Base-by-base conservation (phyloP, 1,139 yeast species). In the Blastobotrys illinoisensis region DNA sequence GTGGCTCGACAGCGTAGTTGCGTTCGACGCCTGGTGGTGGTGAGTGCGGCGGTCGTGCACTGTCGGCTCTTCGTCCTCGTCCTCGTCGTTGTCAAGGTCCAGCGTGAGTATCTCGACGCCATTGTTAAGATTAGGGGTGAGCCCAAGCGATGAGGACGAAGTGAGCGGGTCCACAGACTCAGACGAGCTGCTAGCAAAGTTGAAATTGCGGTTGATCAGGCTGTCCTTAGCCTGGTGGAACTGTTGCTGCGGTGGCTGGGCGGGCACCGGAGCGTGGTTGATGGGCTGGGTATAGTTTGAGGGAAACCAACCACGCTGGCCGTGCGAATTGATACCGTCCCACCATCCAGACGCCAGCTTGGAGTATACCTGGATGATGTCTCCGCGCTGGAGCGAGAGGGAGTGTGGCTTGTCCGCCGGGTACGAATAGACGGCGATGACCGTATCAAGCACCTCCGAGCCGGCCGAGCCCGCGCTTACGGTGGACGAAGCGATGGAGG, bases 301-400 rank as follows among this genome's bases (percentile, higher is more conserved):
- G 16, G 73, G 74, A 56, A 71, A 71, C 72, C 73, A 71, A 13
- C 73, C 74, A 24, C 70, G 62, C 21, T 56, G 57, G 46, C 67
- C 67, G 24, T 56, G 53, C 20, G 62, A 55, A 26, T 60, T 59
- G 14, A 57, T 60, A 18, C 74, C 74, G 52, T 70, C 71, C 73
- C 74, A 71, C 74, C 73, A 71, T 14, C 74, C 74, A 4, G 71
- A 65, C 44, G 66, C 64, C 16, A 69, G 64, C 54, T 82, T 86
- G 51, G 75, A 72, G 23, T 88, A 76, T n/a, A 88, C 73, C 55
- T 76, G 70, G 62, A 82, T 78, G 60, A 86, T 71, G 67, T 90
- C 97, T 58, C 73, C 73, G 24, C 60, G 81, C 79, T 43, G 82
- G 78, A 65, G 93, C 82, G 60, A 78, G 79, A 64, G 79, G 76